These are phyloP conservation scores for Aspergillus luchuensis DNA, from an alignment of 2,329 filamentous ascomycete species.

Conservation along the genomic window DNA sequence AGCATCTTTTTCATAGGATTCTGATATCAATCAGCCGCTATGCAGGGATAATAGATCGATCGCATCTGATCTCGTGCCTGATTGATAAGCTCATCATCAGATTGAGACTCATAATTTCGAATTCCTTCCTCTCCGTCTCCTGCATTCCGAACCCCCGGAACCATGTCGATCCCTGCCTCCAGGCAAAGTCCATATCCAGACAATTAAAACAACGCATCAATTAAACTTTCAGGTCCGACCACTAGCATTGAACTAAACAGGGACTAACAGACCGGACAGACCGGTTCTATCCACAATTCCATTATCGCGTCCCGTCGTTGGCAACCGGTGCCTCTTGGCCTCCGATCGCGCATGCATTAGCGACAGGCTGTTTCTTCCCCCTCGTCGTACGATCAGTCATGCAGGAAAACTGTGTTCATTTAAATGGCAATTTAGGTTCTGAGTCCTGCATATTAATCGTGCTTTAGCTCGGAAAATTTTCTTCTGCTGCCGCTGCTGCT, in stretches of 20 bases:
- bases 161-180: slow-evolving; percentile 1
- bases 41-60: too few relatives aligned
- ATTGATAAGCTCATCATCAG: neutral
- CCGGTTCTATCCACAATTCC: neutral
- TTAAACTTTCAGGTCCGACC: neutral
- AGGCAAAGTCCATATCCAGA: slow-evolving; percentile 2
- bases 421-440: slow-evolving; percentile 1
- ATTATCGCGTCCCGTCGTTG: neutral
- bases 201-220: neutral
- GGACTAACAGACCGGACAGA: neutral
- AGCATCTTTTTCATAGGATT: neutral
- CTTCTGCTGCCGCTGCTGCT: neutral
- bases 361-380: neutral
- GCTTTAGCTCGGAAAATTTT: slow-evolving; percentile 2
- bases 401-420: neutral
- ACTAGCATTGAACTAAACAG: neutral
- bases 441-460: neutral
- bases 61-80: neutral
- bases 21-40: too few relatives aligned
- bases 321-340: slow-evolving; percentile 3
- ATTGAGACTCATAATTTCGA: too few relatives aligned
- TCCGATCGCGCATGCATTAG: slow-evolving; percentile 2
- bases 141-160: neutral
- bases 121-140: neutral
- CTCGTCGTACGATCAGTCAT: neutral